Percentiles rank a stretch among this genome's conserved stretches.
phyloP scores from a whole-genome alignment of 192 early-diverging fungal genomes.

The Lobosporangium transversale region DNA sequence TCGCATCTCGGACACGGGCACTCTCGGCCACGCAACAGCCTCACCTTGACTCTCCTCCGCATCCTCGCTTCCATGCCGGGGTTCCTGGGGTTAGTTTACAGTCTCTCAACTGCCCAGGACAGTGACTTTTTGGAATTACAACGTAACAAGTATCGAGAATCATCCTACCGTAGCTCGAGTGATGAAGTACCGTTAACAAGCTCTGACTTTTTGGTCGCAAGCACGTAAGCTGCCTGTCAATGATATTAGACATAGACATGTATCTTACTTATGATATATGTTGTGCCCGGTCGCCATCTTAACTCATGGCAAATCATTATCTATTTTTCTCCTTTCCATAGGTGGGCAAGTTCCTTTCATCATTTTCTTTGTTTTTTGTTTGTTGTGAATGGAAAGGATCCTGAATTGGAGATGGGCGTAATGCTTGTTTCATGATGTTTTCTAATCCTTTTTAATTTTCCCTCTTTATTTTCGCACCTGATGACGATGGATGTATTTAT shows the following conservation, averaged over 20 bases:
- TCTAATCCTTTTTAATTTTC: neutral
- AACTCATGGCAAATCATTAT: no score
- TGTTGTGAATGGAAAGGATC: no score
- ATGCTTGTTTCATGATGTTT: neutral
- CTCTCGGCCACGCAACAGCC: constrained; percentile 23
- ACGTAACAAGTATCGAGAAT: neutral
- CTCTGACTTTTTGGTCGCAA: constrained; percentile 47
- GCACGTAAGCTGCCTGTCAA: constrained; percentile 46
- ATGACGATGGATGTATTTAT: no score
- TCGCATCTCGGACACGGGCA: constrained; percentile 36
- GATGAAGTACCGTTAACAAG: constrained; percentile 15
- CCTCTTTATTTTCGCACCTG: neutral
- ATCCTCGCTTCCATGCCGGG: constrained; percentile 27
- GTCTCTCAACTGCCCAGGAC: constrained; percentile 14
- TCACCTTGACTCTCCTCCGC: constrained; percentile 27
- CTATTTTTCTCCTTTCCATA: neutral
- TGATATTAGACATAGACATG: no score
- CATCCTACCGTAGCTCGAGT: neutral
- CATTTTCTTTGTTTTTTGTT: no score
- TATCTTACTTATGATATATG: no score
- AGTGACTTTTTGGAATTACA: constrained; percentile 7
- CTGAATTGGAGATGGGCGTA: no score
- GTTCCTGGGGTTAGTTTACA: constrained; percentile 32
- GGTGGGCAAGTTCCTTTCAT: constrained; percentile 47
- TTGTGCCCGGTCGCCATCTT: no score